Evolutionary conservation across 1,284 basidiomycete genomes (phyloP), one percentile per base, ranked within the genome.

Genomic region (Cutaneotrichosporon spelunceum): DNA sequence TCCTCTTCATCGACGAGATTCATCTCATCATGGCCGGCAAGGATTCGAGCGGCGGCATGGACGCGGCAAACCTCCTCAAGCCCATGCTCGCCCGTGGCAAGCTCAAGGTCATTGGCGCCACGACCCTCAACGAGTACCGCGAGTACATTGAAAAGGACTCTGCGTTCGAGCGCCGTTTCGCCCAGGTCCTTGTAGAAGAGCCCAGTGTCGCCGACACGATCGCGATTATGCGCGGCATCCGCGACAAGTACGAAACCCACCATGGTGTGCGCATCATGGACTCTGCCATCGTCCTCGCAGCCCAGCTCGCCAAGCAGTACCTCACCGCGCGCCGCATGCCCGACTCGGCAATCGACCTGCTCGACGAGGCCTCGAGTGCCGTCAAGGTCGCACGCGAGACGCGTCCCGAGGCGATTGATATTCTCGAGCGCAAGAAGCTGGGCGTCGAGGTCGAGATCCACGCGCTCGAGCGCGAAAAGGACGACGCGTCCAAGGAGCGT

Each of bases 101-200:
- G 79, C 82, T 92, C 48, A 85, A 87, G 61, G 87, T 87, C 73
- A 95, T 98, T 62, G 95, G 94, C 67, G 94, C 94, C 6, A 98
- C 94, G 1, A 97, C 94, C 0, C 84, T 95, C 6, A 86, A 88
- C 61, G 94, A 99, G 77, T 98, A 97, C 80, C 84, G 92, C 65
- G 91, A 95, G 78, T 92, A 94, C 78, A 94, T 98, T 75, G 95
- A 98, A 80, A 94, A 91, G 65, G 93, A 94, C 70, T 87, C 91
- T 23, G 95, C 95, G 2, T 84, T 98, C 62, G 95, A 98, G 75
- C 87, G 95, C 65, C 86, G 96, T 64, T 98, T 99, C 78, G 90
- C 91, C 13, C 92, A 95, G 77, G 94, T 98, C 56, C 79, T 95
- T 47, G 88, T 99, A 67, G 91, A 93, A 72, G 95, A 99, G 74